phyloP scores from a whole-genome alignment of 1,284 basidiomycete genomes.

The Boletus sp. region DNA sequence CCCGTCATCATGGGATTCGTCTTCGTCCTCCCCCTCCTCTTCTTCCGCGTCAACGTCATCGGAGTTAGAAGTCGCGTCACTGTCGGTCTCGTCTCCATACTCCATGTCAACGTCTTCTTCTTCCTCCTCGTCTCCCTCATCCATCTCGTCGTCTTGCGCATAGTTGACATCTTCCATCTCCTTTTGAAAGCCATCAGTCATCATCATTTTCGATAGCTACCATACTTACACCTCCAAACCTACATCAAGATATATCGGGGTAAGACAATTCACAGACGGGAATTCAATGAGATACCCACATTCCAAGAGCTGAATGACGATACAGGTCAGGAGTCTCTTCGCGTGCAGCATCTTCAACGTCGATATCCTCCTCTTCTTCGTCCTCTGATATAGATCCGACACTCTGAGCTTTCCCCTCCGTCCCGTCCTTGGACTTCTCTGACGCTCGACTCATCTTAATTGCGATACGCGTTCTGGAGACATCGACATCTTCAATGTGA shows the following conservation, averaged over 20 bases:
- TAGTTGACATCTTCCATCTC: constrained; percentile 79
- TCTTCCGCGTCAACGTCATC: constrained; percentile 63
- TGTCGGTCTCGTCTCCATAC: constrained; percentile 75
- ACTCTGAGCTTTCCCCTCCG: constrained; percentile 50
- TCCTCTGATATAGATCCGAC: constrained; percentile 61
- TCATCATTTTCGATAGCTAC: not conserved
- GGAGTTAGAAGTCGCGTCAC: constrained; percentile 70
- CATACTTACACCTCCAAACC: constrained; percentile 74
- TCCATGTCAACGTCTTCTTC: constrained; percentile 87
- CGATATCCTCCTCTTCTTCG: constrained; percentile 58
- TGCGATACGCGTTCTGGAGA: constrained; percentile 81
- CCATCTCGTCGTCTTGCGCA: constrained; percentile 72
- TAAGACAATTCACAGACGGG: not conserved
- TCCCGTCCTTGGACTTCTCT: constrained; percentile 62
- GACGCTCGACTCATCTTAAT: constrained; percentile 92
- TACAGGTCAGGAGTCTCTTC: constrained; percentile 93
- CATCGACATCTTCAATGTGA: constrained; percentile 5
- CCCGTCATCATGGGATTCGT: constrained; percentile 59
- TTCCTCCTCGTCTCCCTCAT: constrained; percentile 75
- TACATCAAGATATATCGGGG: constrained; percentile 23
- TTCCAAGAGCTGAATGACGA: constrained; percentile 93
- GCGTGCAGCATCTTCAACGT: constrained; percentile 42
- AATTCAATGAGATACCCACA: constrained; percentile 51
- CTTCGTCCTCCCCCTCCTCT: constrained; percentile 55
- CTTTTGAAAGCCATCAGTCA: constrained; percentile 36